A percentile compares a stretch with the other conserved stretches of the same genome.
Evolutionary conservation across 2,329 filamentous ascomycete genomes (phyloP).

Genomic region (Phyllosticta citribraziliensis): DNA sequence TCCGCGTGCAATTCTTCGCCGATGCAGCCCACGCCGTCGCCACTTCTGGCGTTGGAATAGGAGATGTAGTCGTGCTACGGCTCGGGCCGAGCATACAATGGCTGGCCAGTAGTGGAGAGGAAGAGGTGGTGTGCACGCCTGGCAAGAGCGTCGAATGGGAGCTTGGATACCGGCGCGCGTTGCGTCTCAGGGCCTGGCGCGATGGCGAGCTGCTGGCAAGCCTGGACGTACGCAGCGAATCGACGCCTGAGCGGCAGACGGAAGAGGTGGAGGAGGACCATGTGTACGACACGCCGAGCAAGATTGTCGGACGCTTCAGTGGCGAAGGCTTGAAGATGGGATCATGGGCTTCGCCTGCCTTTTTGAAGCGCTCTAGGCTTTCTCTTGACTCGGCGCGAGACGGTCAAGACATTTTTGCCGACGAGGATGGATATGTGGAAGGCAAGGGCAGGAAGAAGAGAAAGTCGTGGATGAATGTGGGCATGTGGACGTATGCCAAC

Average conservation of each 20-base stretch:
- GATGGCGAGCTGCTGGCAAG: constrained; percentile 39
- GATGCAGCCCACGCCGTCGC: constrained; percentile 60
- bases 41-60: constrained; percentile 60
- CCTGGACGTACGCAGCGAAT: constrained; percentile 37
- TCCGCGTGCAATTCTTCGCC: constrained; percentile 66
- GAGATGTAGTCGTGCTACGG: constrained; percentile 62
- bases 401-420: constrained; percentile 54
- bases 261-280: not conserved
- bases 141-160: constrained; percentile 50
- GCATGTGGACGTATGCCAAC: constrained; percentile 65
- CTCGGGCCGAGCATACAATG: constrained; percentile 58
- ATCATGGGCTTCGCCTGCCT: constrained; percentile 69
- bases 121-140: constrained; percentile 42
- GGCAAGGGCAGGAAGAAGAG: constrained; percentile 59
- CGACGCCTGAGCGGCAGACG: not conserved
- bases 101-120: constrained; percentile 44
- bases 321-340: constrained; percentile 20
- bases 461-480: constrained; percentile 55
- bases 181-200: constrained; percentile 32
- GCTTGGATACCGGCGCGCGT: constrained; percentile 36
- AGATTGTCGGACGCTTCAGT: constrained; percentile 4
- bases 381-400: constrained; percentile 61
- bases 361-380: constrained; percentile 59
- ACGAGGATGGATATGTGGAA: constrained; percentile 53
- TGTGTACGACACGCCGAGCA: constrained; percentile 1